Evolutionary conservation across 805 yeast genomes (phyloP), one percentile per base, ranked within the genome.

Genomic region (Ogataea nonfermentans): DNA sequence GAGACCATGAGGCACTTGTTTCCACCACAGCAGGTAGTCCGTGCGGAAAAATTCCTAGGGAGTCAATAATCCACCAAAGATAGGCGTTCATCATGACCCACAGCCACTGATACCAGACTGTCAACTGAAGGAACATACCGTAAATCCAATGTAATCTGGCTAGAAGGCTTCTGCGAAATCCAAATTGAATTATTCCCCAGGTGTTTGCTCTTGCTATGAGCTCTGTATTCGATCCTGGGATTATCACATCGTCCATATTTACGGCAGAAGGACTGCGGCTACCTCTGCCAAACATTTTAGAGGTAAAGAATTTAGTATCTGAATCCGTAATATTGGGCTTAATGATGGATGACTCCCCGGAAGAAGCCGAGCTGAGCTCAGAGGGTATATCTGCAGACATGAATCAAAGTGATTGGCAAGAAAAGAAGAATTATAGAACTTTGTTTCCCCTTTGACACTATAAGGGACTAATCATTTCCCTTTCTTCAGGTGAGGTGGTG

Each of bases 271-370:
- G 35, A 12, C 28, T 26, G 3, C 41, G 30, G 4, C 35, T 31
- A 8, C 40, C 50, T n/a, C 27, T 44, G 1, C 57, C 55, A 41
- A 52, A 53, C 43, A 59, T 48, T 12, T 37, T 44, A 9, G 44
- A 11, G 2, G 60, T 41, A 13, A 55, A 43, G 40, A 49, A 59
- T 12, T 36, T 30, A 3, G 47, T 7, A 32, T 59, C 64, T 2
- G 51, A 42, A 15, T 43, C 46, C n/a, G 36, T 37, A 22, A 51
- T 45, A n/a, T 43, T 26, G 12, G 64, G 64, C 35, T 55, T 49
- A 6, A 59, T 44, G 17, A 59, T 56, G 9, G 62, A 57, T 0
- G 62, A 55, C n/a, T 52, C 55, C 9, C 43, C 24, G 1, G 62
- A 52, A 5, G 32, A 31, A 2, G 46, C 37, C 6, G 56, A 36